Conservation (phyloP, 192 early-diverging fungal species). For the Backusella sp. region DNA sequence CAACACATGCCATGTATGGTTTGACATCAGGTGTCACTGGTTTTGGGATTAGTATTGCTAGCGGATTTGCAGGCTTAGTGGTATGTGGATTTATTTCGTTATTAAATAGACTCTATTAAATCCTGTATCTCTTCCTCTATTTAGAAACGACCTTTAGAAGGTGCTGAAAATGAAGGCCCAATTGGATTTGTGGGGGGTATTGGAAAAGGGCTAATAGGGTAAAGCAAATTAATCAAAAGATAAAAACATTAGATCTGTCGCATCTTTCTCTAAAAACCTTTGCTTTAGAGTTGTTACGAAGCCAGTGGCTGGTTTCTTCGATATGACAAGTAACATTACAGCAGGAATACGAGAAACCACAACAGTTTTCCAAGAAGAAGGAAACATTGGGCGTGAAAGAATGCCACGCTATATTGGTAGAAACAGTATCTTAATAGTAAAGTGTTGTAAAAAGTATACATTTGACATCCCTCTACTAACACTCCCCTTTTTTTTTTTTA, state of each 20-base stretch:
- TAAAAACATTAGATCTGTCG: not conserved
- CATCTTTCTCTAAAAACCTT: not conserved
- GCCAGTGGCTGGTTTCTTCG: slow-evolving; percentile 82
- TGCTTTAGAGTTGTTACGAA: slow-evolving; percentile 73
- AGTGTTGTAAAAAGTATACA: not conserved
- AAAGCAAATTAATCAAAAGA: not conserved
- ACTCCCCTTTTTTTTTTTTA: not conserved
- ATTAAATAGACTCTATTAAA: not conserved
- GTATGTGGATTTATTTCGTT: slow-evolving; percentile 10
- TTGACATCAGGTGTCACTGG: slow-evolving; percentile 75
- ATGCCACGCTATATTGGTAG: slow-evolving; percentile 71
- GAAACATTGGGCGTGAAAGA: slow-evolving; percentile 71
- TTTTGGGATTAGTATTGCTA: slow-evolving; percentile 68
- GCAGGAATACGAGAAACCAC: slow-evolving; percentile 86
- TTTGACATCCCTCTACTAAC: not conserved
- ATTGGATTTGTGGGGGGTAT: slow-evolving; percentile 83
- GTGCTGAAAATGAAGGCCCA: slow-evolving; percentile 72
- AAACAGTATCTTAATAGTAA: slow-evolving; percentile 62
- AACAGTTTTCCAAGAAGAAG: slow-evolving; percentile 68
- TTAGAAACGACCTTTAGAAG: slow-evolving; percentile 69
- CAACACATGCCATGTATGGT: slow-evolving; percentile 79
- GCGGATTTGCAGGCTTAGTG: slow-evolving; percentile 77
- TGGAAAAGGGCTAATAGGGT: slow-evolving; percentile 76
- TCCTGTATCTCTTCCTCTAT: not conserved
- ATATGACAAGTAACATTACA: slow-evolving; percentile 78